Conservation (phyloP, 768 basidiomycete genomes). For the Astraeus odoratus region DNA sequence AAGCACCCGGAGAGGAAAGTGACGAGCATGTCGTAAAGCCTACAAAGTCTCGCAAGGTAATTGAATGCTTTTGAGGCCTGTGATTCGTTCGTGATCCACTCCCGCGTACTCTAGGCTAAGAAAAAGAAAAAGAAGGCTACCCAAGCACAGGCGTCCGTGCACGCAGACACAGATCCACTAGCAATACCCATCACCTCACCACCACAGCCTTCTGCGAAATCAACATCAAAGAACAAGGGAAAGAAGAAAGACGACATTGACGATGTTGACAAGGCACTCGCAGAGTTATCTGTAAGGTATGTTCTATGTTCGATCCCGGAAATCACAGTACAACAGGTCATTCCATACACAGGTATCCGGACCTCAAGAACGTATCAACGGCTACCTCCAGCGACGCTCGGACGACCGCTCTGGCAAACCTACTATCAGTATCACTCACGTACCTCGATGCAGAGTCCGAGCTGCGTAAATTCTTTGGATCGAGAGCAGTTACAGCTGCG, state of each 20-base stretch:
- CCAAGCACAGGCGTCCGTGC: slow-evolving; percentile 3
- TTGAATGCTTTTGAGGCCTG: not conserved
- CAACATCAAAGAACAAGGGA: slow-evolving; percentile 55
- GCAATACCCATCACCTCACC: slow-evolving; percentile 5
- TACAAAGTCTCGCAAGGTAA: slow-evolving; percentile 19
- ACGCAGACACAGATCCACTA: slow-evolving; percentile 1
- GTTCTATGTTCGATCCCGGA: slow-evolving; percentile 8
- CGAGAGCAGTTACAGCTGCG: slow-evolving; percentile 72
- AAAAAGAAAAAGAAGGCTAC: slow-evolving; percentile 34
- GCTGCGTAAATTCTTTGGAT: slow-evolving; percentile 89
- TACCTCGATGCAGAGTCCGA: slow-evolving; percentile 88
- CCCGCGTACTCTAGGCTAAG: slow-evolving; percentile 21
- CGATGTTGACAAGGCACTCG: slow-evolving; percentile 79
- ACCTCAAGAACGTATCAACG: slow-evolving; percentile 34
- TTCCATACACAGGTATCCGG: slow-evolving; percentile 40
- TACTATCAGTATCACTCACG: slow-evolving; percentile 73
- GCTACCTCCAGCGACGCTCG: slow-evolving; percentile 21
- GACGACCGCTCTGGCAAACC: slow-evolving; percentile 36
- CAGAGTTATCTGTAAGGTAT: slow-evolving; percentile 77
- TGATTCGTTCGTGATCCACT: slow-evolving; percentile 1
- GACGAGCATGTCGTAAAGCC: slow-evolving; percentile 14
- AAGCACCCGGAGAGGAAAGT: slow-evolving; percentile 9
- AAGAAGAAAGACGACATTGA: slow-evolving; percentile 58
- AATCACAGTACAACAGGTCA: slow-evolving; percentile 1
- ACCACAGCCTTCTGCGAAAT: slow-evolving; percentile 12